phyloP scores from a whole-genome alignment of 2,329 filamentous ascomycete species.

The Tolypocladium inflatum region DNA sequence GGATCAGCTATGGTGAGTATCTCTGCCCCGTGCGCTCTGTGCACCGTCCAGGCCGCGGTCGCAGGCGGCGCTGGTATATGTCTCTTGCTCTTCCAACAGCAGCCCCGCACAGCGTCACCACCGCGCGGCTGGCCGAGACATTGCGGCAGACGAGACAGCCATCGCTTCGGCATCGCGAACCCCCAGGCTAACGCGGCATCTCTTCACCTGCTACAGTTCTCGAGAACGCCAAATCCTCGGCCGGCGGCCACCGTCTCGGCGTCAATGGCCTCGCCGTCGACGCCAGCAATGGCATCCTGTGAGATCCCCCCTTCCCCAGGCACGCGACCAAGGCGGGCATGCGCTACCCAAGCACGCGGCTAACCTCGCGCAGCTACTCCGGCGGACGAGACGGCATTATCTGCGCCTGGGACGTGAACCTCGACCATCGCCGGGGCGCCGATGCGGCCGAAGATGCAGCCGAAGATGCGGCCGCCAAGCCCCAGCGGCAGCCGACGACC shows the following conservation, averaged over 20 bases:
- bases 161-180: neutral
- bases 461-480: constrained; percentile 17
- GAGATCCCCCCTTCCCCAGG: constrained; percentile 24
- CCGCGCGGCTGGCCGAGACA: neutral
- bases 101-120: neutral
- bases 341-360: neutral
- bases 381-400: constrained; percentile 91
- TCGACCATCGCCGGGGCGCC: constrained; percentile 43
- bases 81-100: neutral
- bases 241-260: constrained; percentile 80
- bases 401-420: constrained; percentile 87
- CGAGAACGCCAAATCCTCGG: constrained; percentile 47
- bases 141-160: neutral
- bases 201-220: constrained; percentile 32
- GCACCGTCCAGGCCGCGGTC: neutral
- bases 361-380: constrained; percentile 60
- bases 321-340: neutral
- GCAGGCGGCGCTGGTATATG: neutral
- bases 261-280: constrained; percentile 93
- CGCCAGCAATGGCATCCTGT: constrained; percentile 75
- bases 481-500: constrained; percentile 31
- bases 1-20: constrained; percentile 57
- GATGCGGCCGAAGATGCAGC: constrained; percentile 14
- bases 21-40: neutral
- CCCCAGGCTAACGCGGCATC: neutral